Percentiles rank a stretch among this genome's conserved stretches.
These are phyloP conservation scores for Leucosporidium scottii DNA, from an alignment of 768 basidiomycete genomes.

Conservation along the genomic window DNA sequence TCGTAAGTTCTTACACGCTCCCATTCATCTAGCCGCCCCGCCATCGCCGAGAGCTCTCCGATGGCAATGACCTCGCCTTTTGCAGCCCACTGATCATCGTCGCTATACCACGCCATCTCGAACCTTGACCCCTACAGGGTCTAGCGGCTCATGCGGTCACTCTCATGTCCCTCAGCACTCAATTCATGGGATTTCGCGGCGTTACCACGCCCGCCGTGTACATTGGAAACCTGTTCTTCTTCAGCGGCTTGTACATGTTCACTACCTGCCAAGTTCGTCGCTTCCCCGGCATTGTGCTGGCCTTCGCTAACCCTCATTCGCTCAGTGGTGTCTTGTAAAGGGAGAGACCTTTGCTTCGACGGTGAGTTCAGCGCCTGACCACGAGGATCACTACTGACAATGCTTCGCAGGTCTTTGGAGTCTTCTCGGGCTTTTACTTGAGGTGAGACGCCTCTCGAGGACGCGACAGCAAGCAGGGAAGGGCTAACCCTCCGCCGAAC, in stretches of 20 bases:
- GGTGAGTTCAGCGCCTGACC: neutral
- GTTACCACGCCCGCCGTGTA: neutral
- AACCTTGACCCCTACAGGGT: neutral
- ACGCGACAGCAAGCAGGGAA: neutral
- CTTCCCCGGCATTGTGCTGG: no score
- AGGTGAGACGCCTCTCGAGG: neutral
- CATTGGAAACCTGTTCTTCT: constrained; percentile 8
- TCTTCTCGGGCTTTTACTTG: constrained; percentile 1
- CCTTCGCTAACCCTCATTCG: no score
- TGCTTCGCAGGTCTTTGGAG: neutral
- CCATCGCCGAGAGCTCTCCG: no score
- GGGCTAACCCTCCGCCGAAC: neutral
- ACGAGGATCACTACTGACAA: no score
- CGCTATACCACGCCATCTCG: no score
- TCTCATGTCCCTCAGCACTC: neutral
- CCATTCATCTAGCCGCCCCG: no score
- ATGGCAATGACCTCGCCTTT: no score
- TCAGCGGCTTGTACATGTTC: constrained; percentile 1
- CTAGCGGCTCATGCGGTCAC: constrained; percentile 5
- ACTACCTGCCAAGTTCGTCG: no score
- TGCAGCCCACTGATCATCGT: no score
- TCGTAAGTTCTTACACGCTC: neutral
- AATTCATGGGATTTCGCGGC: constrained; percentile 1
- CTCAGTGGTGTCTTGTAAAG: constrained; percentile 9
- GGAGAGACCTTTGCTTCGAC: constrained; percentile 7